phyloP scores from a whole-genome alignment of 1,284 basidiomycete genomes.

The Trichosporon sp. region DNA sequence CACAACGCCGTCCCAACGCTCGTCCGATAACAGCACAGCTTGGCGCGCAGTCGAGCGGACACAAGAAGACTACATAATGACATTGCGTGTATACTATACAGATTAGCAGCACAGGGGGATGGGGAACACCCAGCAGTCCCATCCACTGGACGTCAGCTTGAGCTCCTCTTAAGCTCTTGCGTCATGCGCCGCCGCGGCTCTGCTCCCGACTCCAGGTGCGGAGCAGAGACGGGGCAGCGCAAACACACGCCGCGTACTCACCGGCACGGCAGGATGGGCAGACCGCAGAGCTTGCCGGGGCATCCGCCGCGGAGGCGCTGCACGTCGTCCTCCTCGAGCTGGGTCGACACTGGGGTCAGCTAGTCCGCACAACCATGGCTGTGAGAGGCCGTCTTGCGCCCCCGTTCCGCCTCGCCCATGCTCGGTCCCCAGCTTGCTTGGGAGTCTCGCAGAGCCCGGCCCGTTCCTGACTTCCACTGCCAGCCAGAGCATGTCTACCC shows the following conservation, averaged over 20 bases:
- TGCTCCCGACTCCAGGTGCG: neutral
- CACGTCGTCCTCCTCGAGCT: slow-evolving; percentile 24
- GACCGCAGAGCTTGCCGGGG: slow-evolving; percentile 44
- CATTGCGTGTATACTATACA: neutral
- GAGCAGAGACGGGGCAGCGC: too few species aligned
- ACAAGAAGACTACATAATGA: neutral
- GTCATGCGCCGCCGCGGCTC: neutral
- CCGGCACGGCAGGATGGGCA: slow-evolving; percentile 47
- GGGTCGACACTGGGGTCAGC: slow-evolving; percentile 8
- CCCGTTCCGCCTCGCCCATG: too few species aligned
- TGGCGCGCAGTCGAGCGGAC: too few species aligned
- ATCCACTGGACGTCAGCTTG: neutral
- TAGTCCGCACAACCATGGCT: too few species aligned
- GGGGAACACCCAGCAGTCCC: slow-evolving; percentile 4
- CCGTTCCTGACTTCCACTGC: too few species aligned
- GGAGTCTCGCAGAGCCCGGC: too few species aligned
- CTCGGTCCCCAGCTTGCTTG: too few species aligned
- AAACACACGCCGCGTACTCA: slow-evolving; percentile 20
- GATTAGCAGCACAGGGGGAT: neutral
- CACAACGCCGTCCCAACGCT: too few species aligned
- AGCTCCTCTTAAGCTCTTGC: neutral
- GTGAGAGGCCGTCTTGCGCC: too few species aligned
- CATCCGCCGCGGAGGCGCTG: slow-evolving; percentile 45
- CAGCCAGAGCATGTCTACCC: too few species aligned
- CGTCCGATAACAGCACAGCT: too few species aligned